These are phyloP conservation scores for Taiwanofungus camphoratus DNA, from an alignment of 1,284 basidiomycete species.

Conservation along the genomic window DNA sequence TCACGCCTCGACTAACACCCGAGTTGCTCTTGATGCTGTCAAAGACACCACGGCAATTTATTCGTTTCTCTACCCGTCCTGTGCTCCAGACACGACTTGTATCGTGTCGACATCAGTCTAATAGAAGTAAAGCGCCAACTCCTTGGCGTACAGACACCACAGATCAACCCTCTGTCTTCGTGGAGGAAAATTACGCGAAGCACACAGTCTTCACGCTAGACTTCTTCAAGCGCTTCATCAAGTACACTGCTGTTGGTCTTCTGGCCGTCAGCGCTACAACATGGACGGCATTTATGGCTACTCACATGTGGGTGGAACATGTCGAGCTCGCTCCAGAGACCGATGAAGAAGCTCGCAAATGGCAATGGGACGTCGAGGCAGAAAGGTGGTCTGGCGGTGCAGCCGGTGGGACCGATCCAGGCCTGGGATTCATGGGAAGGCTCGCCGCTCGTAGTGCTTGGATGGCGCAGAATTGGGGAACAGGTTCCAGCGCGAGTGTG, in stretches of 20 bases:
- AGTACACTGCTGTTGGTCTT: slow-evolving; percentile 33
- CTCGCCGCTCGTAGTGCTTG: slow-evolving; percentile 71
- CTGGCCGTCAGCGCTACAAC: slow-evolving; percentile 36
- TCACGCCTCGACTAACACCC: slow-evolving; percentile 10
- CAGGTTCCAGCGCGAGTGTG: slow-evolving; percentile 38
- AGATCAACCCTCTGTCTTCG: slow-evolving; percentile 10
- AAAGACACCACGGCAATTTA: slow-evolving; percentile 13
- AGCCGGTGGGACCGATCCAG: slow-evolving; percentile 68
- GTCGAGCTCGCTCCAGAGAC: slow-evolving; percentile 47
- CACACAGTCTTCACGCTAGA: slow-evolving; percentile 32
- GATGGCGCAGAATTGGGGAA: slow-evolving; percentile 72
- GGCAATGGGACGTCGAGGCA: slow-evolving; percentile 71
- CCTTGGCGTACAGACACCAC: slow-evolving; percentile 11
- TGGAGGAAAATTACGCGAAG: slow-evolving; percentile 32
- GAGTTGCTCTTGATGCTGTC: slow-evolving; percentile 16
- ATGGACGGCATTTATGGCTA: slow-evolving; percentile 46
- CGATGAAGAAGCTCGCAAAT: slow-evolving; percentile 50
- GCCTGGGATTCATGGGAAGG: slow-evolving; percentile 59
- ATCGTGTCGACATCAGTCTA: slow-evolving; percentile 13
- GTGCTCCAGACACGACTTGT: slow-evolving; percentile 3
- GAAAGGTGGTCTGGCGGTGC: slow-evolving; percentile 72
- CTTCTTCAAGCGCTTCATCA: slow-evolving; percentile 35
- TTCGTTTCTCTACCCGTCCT: slow-evolving; percentile 8
- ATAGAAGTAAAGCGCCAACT: slow-evolving; percentile 7
- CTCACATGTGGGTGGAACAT: slow-evolving; percentile 70